These are phyloP conservation scores for Globisporangium takayamanum DNA, from an alignment of 352 stramenopile species.

Conservation along the genomic window DNA sequence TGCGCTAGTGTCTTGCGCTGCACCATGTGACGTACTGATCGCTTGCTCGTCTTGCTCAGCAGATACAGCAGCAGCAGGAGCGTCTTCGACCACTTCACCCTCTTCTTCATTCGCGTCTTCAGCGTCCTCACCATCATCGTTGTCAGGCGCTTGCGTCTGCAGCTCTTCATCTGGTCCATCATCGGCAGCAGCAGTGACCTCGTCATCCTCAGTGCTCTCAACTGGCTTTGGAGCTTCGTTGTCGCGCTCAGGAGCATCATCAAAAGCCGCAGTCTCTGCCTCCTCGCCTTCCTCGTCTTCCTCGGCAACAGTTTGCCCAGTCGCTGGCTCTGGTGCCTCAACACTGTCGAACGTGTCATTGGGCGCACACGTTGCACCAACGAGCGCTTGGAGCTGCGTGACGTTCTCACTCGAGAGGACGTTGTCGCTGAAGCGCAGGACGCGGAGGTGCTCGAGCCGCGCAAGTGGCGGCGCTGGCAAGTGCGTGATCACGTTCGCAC, in stretches of 20 bases:
- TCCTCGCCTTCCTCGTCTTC: neutral
- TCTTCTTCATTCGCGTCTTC: neutral
- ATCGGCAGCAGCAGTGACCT: neutral
- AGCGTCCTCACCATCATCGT: neutral
- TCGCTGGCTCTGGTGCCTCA: neutral
- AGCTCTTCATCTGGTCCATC: neutral
- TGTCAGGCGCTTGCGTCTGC: too few species aligned
- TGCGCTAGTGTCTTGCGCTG: neutral
- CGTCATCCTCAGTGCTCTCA: neutral
- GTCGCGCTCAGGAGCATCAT: too few species aligned
- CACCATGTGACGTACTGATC: too few species aligned
- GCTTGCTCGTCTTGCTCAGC: too few species aligned
- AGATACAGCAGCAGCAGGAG: too few species aligned
- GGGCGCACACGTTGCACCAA: constrained; percentile 1
- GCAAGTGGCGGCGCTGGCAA: constrained; percentile 8
- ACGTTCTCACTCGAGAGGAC: constrained; percentile 18
- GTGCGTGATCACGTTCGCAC: constrained; percentile 11
- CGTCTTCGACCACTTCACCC: neutral
- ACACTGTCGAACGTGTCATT: neutral
- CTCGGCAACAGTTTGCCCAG: neutral
- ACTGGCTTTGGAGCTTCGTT: neutral
- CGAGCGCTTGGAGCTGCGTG: constrained; percentile 4
- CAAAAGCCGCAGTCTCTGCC: neutral
- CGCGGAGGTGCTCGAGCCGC: constrained; percentile 7
- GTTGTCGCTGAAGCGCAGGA: constrained; percentile 26